Evolutionary conservation across 73 alveolate species (phyloP).

Genomic region (Symbiodinium pilosum): DNA sequence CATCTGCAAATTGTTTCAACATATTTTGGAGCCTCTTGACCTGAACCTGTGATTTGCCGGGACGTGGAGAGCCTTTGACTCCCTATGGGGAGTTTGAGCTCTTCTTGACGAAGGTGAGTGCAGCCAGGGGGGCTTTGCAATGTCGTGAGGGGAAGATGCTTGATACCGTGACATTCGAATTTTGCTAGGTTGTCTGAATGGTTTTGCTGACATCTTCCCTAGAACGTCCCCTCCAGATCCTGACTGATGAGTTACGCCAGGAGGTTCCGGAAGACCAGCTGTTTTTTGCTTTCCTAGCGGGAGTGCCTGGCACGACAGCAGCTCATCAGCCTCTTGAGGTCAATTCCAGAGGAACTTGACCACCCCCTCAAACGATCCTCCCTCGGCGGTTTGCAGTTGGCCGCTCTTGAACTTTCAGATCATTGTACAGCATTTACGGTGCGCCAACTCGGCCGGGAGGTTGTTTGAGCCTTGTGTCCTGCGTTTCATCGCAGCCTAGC

Average conservation of each 20-base stretch:
- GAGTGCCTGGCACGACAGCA: neutral
- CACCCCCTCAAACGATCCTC: neutral
- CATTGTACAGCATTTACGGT: neutral
- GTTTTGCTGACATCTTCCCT: no score
- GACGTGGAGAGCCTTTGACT: neutral
- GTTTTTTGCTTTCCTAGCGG: neutral
- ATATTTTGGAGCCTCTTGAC: neutral
- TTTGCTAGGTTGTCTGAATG: no score
- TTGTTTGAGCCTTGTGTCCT: neutral
- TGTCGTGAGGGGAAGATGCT: neutral
- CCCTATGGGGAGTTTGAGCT: neutral
- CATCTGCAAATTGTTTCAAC: no score
- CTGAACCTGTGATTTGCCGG: neutral
- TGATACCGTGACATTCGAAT: no score
- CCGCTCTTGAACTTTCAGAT: neutral
- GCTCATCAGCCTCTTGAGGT: conserved; percentile 13
- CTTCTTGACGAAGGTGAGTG: conserved; percentile 14
- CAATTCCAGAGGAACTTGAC: neutral
- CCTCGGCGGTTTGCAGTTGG: neutral
- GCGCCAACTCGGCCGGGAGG: neutral
- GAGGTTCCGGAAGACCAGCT: neutral
- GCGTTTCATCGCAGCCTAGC: neutral
- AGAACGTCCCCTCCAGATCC: neutral
- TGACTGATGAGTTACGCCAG: neutral
- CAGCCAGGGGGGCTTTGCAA: neutral